These are phyloP conservation scores for Phoma sp. DNA, from an alignment of 2,329 filamentous ascomycete species.

Conservation along the genomic window DNA sequence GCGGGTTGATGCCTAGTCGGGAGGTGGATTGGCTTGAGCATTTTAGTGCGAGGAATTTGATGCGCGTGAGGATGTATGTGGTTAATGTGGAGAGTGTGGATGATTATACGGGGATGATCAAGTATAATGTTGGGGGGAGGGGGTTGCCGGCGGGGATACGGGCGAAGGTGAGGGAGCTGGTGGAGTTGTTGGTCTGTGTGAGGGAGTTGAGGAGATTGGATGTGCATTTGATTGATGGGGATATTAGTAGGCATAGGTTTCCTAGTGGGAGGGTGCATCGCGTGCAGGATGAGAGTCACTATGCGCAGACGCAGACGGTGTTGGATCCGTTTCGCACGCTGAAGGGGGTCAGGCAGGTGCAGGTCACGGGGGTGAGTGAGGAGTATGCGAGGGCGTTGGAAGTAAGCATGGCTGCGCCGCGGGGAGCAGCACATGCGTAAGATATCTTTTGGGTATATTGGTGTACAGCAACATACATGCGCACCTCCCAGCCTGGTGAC, in stretches of 20 bases:
- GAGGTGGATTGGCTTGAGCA: slow-evolving; percentile 52
- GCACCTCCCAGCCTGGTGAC: slow-evolving; percentile 4
- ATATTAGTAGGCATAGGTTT: slow-evolving; percentile 36
- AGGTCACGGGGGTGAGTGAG: slow-evolving; percentile 51
- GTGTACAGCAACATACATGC: slow-evolving; percentile 18
- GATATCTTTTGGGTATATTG: slow-evolving; percentile 34
- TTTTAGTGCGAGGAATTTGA: slow-evolving; percentile 52
- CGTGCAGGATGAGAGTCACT: slow-evolving; percentile 44
- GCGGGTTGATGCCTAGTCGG: slow-evolving; percentile 51
- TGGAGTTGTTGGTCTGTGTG: slow-evolving; percentile 45
- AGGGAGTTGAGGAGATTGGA: slow-evolving; percentile 35
- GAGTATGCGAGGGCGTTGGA: slow-evolving; percentile 47
- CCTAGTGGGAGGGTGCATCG: slow-evolving; percentile 43
- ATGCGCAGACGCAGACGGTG: slow-evolving; percentile 50
- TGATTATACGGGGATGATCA: slow-evolving; percentile 60
- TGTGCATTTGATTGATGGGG: slow-evolving; percentile 43
- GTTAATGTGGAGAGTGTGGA: slow-evolving; percentile 58
- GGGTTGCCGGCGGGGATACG: slow-evolving; percentile 54
- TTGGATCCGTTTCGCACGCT: slow-evolving; percentile 53
- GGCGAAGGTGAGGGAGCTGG: slow-evolving; percentile 51
- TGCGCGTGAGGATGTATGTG: slow-evolving; percentile 52
- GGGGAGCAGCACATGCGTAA: slow-evolving; percentile 23
- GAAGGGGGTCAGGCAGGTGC: slow-evolving; percentile 44
- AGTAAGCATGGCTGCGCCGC: slow-evolving; percentile 39
- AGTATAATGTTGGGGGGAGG: slow-evolving; percentile 57